phyloP scores from a whole-genome alignment of 2,329 filamentous ascomycete species.

The Colletotrichum cereale region DNA sequence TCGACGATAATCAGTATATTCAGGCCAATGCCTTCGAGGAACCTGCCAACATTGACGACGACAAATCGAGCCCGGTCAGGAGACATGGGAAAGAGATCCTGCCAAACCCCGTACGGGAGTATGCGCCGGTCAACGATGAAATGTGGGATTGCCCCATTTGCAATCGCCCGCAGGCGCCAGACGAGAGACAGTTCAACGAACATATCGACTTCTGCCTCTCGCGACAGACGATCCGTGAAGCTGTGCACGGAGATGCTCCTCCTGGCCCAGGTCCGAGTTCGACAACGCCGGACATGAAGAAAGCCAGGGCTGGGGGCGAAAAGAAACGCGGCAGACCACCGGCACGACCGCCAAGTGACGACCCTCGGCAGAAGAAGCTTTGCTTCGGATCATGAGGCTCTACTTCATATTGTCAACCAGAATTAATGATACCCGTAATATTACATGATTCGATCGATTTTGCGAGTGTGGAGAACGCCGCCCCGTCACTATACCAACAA shows the following conservation, averaged over 20 bases:
- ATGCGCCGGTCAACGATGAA: conserved; percentile 55
- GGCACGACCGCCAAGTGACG: conserved; percentile 49
- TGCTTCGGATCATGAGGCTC: conserved; percentile 58
- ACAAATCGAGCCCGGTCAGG: conserved; percentile 49
- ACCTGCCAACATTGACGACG: conserved; percentile 70
- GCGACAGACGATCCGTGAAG: conserved; percentile 85
- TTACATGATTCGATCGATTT: background rate
- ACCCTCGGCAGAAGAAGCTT: conserved; percentile 65
- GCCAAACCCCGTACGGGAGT: conserved; percentile 56
- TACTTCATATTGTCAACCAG: background rate
- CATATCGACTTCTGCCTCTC: conserved; percentile 96
- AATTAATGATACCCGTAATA: conserved; percentile 30
- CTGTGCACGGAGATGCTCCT: conserved; percentile 69
- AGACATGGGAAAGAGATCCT: conserved; percentile 66
- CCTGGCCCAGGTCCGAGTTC: conserved; percentile 39
- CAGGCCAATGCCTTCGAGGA: conserved; percentile 55
- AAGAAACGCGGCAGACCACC: conserved; percentile 56
- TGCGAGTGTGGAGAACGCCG: background rate
- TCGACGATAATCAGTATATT: conserved; percentile 39
- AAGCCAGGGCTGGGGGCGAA: conserved; percentile 45
- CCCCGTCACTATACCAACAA: background rate
- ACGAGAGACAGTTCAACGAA: conserved; percentile 85
- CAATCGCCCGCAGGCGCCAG: conserved; percentile 76
- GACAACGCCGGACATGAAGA: conserved; percentile 54
- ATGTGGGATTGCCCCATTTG: conserved; percentile 94